phyloP scores from a whole-genome alignment of 345 rosid genomes.

The Euclidium syriacum region DNA sequence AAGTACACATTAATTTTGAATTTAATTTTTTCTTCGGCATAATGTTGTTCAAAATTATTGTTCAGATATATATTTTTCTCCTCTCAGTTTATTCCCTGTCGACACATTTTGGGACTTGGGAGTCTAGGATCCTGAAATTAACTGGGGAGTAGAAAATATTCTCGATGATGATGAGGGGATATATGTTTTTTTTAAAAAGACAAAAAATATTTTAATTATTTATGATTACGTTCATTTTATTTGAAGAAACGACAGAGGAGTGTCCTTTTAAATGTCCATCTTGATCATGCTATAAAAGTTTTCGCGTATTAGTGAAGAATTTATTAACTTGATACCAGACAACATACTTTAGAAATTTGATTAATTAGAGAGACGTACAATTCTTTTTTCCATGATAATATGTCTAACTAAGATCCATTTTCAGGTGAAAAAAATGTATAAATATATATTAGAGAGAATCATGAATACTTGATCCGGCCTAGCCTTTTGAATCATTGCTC shows the following conservation, averaged over 20 bases:
- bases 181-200: too few species aligned
- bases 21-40: too few species aligned
- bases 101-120: too few species aligned
- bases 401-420: not conserved
- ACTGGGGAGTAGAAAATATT: too few species aligned
- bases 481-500: slow-evolving; percentile 23
- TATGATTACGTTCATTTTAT: not conserved
- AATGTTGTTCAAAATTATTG: too few species aligned
- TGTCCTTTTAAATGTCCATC: not conserved
- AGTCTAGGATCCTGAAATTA: too few species aligned
- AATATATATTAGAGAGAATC: not conserved
- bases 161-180: too few species aligned
- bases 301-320: not conserved
- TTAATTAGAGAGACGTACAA: slow-evolving; percentile 15
- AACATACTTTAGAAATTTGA: not conserved
- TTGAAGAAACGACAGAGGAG: not conserved
- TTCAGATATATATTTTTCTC: too few species aligned
- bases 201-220: too few species aligned
- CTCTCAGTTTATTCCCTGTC: too few species aligned
- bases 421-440: slow-evolving; percentile 10
- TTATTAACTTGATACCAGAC: not conserved
- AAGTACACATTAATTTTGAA: too few species aligned
- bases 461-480: not conserved
- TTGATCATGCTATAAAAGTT: not conserved
- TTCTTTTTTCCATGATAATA: slow-evolving; percentile 11